phyloP scores from a whole-genome alignment of 2,329 filamentous ascomycete species.

The Ceratocystiopsis sp. region DNA sequence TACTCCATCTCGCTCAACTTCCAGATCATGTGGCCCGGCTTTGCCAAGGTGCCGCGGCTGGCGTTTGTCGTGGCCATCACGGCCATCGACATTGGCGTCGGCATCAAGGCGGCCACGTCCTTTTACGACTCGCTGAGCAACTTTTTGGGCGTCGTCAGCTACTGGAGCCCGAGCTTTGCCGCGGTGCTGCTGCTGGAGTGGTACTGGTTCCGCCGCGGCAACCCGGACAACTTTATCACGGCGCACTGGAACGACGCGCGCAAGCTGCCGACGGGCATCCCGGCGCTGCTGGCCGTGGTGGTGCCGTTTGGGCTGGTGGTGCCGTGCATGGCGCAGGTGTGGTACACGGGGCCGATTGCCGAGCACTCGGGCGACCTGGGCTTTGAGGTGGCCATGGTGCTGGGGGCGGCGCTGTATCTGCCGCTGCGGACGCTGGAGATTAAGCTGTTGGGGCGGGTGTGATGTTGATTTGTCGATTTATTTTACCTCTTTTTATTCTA shows the following conservation, averaged over 20 bases:
- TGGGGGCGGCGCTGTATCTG: constrained; percentile 23
- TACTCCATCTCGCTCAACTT: constrained; percentile 49
- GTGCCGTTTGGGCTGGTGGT: constrained; percentile 16
- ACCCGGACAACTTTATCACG: constrained; percentile 9
- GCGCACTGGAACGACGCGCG: constrained; percentile 13
- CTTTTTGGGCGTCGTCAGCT: constrained; percentile 27
- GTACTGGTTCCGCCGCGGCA: constrained; percentile 11
- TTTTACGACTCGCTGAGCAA: constrained; percentile 26
- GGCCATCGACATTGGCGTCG: constrained; percentile 23
- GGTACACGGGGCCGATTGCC: constrained; percentile 27
- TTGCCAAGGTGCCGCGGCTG: constrained; percentile 23
- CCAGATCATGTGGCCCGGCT: constrained; percentile 23
- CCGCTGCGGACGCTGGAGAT: constrained; percentile 21
- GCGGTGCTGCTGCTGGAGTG: constrained; percentile 20
- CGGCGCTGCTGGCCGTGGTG: constrained; percentile 11
- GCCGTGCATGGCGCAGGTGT: constrained; percentile 25
- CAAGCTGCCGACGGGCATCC: constrained; percentile 13
- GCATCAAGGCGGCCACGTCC: constrained; percentile 21
- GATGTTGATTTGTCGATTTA: no score
- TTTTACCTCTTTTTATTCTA: no score
- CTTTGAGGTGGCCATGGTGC: constrained; percentile 26
- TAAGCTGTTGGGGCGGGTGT: no score
- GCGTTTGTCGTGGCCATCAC: constrained; percentile 23
- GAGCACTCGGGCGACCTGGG: constrained; percentile 26
- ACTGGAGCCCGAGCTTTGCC: constrained; percentile 27